A percentile compares a stretch with the other conserved stretches of the same genome.
phyloP scores from a whole-genome alignment of 2,329 filamentous ascomycete genomes.

The Xylariaceae sp. region DNA sequence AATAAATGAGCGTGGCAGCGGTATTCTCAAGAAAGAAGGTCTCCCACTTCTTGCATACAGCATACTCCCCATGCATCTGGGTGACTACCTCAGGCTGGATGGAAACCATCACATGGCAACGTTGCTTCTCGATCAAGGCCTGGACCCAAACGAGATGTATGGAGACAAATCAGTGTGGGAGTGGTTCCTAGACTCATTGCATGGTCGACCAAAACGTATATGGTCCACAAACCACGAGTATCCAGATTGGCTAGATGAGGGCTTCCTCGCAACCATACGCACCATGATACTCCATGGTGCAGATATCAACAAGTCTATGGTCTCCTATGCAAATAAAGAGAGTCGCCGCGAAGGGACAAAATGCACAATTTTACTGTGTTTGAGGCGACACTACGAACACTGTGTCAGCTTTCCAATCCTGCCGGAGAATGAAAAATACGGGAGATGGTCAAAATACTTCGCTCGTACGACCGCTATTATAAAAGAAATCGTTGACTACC shows the following conservation, averaged over 20 bases:
- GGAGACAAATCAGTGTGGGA: neutral
- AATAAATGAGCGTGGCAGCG: slow-evolving; percentile 1
- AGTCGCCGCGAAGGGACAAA: neutral
- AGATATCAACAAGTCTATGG: neutral
- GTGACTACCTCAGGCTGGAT: no score
- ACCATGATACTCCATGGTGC: neutral
- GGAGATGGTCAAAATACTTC: neutral
- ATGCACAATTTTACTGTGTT: neutral
- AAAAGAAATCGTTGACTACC: slow-evolving; percentile 4
- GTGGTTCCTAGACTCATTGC: no score
- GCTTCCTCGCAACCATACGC: neutral
- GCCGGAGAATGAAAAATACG: neutral
- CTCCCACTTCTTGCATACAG: slow-evolving; percentile 16
- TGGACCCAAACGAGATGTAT: neutral
- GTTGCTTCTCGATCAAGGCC: neutral
- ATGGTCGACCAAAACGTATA: no score
- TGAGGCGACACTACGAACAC: no score
- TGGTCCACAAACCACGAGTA: neutral
- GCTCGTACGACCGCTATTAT: neutral
- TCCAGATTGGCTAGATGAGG: neutral
- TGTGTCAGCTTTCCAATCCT: neutral
- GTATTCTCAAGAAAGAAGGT: slow-evolving; percentile 9
- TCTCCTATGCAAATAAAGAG: neutral
- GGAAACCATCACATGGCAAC: neutral
- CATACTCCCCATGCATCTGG: neutral